Evolutionary conservation across 164 flowering plant genomes (phyloP).

Genomic region (Cinnamomum micranthum): DNA sequence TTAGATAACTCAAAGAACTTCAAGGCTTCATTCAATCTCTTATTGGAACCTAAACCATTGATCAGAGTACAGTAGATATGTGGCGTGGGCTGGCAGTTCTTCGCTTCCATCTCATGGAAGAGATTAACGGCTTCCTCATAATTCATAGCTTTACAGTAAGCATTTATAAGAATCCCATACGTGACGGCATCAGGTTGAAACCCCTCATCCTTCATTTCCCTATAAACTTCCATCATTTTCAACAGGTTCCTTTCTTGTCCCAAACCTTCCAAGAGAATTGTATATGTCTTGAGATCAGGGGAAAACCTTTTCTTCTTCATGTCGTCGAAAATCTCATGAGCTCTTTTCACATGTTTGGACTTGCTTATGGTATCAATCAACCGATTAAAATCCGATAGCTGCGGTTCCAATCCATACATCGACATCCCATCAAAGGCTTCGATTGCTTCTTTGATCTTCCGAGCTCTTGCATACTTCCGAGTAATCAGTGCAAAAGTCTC

Average conservation of each 20-base stretch:
- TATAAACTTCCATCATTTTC: slow-evolving; percentile 50
- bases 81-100: slow-evolving; percentile 21
- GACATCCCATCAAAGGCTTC: slow-evolving; percentile 67
- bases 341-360: slow-evolving; percentile 49
- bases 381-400: slow-evolving; percentile 58
- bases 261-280: slow-evolving; percentile 80
- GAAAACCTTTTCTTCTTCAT: slow-evolving; percentile 40
- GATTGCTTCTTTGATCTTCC: slow-evolving; percentile 60
- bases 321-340: slow-evolving; percentile 65
- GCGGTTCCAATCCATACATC: slow-evolving; percentile 56
- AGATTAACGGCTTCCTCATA: slow-evolving; percentile 22
- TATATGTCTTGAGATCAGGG: slow-evolving; percentile 28
- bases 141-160: slow-evolving; percentile 17
- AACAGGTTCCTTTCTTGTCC: slow-evolving; percentile 48
- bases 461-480: slow-evolving; percentile 67
- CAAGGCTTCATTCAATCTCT: slow-evolving; percentile 61
- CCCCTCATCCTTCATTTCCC: slow-evolving; percentile 48
- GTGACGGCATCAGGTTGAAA: slow-evolving; percentile 28
- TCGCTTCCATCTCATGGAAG: slow-evolving; percentile 20
- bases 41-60: slow-evolving; percentile 63
- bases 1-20: slow-evolving; percentile 50
- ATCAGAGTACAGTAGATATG: slow-evolving; percentile 59
- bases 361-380: slow-evolving; percentile 65
- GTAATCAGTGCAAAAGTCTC: slow-evolving; percentile 65
- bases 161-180: slow-evolving; percentile 27